Base-by-base conservation (phyloP, 2,329 filamentous ascomycete genomes). In the Didymosphaeria variabile region DNA sequence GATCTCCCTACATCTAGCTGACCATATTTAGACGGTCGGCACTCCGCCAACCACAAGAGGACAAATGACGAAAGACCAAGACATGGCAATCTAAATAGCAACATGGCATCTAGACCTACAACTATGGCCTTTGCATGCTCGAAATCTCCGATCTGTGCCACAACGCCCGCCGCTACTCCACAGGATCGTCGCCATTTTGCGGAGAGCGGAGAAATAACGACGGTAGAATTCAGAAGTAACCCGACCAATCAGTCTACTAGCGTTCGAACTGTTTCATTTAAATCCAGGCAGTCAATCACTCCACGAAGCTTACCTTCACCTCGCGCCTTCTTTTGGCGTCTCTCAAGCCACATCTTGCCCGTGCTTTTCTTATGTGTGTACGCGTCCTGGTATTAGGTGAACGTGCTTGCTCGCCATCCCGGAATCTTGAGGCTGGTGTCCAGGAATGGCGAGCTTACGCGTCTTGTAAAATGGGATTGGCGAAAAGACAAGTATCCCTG, bases 161-260 rank as follows among this genome's bases (percentile, higher is more conserved):
- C 10, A 8, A 10, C n/a, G 19, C 19, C 19, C 42, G 49, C 49
- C 19, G 34, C 49, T 52, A 40, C 49, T 52, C 49, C 49, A 52
- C 32, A 38, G 34, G 32, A 52, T 47, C 45, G 45, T 2, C 19
- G 10, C 38, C 52, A 12, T 26, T 32, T 55, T 21, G 52, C 38
- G 38, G 52, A 45, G 52, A 45, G 52, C 52, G 52, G 52, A 55
- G 52, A 45, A 55, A 32, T 55, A 55, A 32, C 26, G 7, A 34
- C 52, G 52, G 52, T 21, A 55, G 32, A 55, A 55, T 55, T 31
- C 52, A 55, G 23, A 38, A 45, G 23, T 55, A 31, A 34, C 23
- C 38, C 26, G 23, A n/a, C 52, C 52, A 55, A 55, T 45, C 15
- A 31, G 9, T 34, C 13, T 38, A 15, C 38, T 45, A 55, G 52